Base-by-base conservation (phyloP, 1,139 yeast genomes). In the Geotrichum citri-aurantii region DNA sequence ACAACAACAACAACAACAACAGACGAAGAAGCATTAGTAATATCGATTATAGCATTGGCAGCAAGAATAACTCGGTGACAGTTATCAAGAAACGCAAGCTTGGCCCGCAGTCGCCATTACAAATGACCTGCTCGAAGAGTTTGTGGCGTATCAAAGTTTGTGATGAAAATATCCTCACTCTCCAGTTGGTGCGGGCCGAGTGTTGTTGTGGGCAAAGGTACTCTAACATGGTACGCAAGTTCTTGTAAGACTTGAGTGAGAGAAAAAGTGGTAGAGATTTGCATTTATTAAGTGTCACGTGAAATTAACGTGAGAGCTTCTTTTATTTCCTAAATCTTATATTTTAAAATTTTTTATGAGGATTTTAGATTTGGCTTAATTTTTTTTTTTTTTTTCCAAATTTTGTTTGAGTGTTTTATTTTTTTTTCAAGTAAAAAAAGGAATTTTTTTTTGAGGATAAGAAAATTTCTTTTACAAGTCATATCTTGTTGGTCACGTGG, bases 131-230 rank as follows among this genome's bases (percentile, higher is more conserved):
- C 23, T 37, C n/a, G 12, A 17, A 48, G 37, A 48, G 54, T n/a
- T 51, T 46, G 14, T 57, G 59, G 59, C 54, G 59, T 1, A 29
- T 57, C 29, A 48, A 26, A 27, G 14, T 33, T 12, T 24, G 37
- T 12, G n/a, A 14, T 4, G 29, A 33, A 40, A 19, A 44, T 14
- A 5, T 11, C 40, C 44, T 57, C 44, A 26, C 29, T 17, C 31
- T 56, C 23, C 56, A 57, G 50, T 46, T 57, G 17, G 47, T 57
- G 17, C 21, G 51, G 19, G 59, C 59, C 2, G 56, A 52, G 44
- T 57, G 59, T 23, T 40, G n/a, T 21, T 57, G 59, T 19, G 59
- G 59, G 12, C 59, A 57, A 23, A 42, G 54, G 31, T 53, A 50
- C 44, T 29, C 33, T n/a, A 57, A 57, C 40, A 14, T 52, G 27